Conservation (phyloP, 1,284 basidiomycete genomes). For the Boletus calvinii region DNA sequence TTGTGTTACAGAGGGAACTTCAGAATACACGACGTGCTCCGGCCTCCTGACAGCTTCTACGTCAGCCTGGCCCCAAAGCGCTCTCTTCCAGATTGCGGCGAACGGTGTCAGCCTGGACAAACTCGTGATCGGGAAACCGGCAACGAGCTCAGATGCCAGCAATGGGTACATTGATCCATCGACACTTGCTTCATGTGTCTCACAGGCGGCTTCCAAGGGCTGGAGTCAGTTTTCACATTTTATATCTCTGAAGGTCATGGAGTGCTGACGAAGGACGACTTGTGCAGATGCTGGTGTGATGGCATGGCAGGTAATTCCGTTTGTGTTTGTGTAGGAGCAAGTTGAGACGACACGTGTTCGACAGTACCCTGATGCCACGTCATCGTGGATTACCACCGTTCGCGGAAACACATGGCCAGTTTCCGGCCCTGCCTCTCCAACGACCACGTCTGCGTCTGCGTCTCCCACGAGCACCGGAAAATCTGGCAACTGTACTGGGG, state of each 20-base stretch:
- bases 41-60: conserved; percentile 43
- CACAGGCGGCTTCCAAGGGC: conserved; percentile 51
- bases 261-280: conserved; percentile 5
- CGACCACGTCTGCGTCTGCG: background rate
- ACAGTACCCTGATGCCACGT: conserved; percentile 29
- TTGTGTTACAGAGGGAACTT: conserved; percentile 38
- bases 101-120: conserved; percentile 53
- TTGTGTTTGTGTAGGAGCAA: background rate
- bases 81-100: conserved; percentile 62
- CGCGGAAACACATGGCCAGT: conserved; percentile 30
- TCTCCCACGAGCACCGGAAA: conserved; percentile 12
- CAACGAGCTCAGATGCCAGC: conserved; percentile 46
- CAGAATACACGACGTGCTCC: conserved; percentile 46
- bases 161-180: conserved; percentile 57
- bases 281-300: conserved; percentile 51
- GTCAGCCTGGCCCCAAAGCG: conserved; percentile 40
- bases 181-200: conserved; percentile 54
- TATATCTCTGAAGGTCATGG: background rate
- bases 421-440: background rate
- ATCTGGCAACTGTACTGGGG: conserved; percentile 15
- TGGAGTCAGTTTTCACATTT: conserved; percentile 47
- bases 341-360: conserved; percentile 40
- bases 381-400: conserved; percentile 28
- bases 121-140: conserved; percentile 66
- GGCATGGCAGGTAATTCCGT: conserved; percentile 36